These are phyloP conservation scores for Beauveria sp. DNA, from an alignment of 2,329 filamentous ascomycete species.

Conservation along the genomic window DNA sequence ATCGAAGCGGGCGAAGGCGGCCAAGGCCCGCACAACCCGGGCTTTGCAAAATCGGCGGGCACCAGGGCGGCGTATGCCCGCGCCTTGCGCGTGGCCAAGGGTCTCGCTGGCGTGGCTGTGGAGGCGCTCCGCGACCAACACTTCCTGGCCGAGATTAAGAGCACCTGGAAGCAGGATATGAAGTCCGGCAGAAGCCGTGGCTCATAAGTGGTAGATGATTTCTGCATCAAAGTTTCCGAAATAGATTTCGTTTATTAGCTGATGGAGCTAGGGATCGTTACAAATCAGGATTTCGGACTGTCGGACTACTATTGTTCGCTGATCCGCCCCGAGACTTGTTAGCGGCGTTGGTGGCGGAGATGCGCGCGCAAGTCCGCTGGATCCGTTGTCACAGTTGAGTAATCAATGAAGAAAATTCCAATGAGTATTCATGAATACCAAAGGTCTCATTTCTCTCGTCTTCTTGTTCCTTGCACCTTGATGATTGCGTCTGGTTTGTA, in stretches of 20 bases:
- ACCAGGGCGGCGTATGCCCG: conserved; percentile 38
- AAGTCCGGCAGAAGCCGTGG: neutral
- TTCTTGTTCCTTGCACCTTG: no score
- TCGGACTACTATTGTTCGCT: neutral
- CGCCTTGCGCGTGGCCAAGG: conserved; percentile 39
- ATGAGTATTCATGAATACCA: neutral
- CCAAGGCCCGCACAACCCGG: conserved; percentile 45
- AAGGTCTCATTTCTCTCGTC: no score
- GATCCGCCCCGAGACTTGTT: neutral
- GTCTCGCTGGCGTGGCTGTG: conserved; percentile 38
- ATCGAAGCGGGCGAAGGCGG: conserved; percentile 26
- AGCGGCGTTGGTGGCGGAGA: conserved; percentile 1
- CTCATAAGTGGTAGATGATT: neutral
- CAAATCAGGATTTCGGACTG: neutral
- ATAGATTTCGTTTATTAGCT: no score
- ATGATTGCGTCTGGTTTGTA: neutral
- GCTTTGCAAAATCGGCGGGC: conserved; percentile 43
- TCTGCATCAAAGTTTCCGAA: no score
- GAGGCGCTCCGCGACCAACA: conserved; percentile 36
- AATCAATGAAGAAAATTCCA: neutral
- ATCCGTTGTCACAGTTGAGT: neutral
- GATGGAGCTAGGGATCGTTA: neutral
- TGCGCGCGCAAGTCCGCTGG: neutral
- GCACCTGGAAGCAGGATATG: conserved; percentile 10
- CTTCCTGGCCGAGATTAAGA: conserved; percentile 33